Conservation (phyloP, 2,329 filamentous ascomycete genomes). For the Ceratocystis destructans region DNA sequence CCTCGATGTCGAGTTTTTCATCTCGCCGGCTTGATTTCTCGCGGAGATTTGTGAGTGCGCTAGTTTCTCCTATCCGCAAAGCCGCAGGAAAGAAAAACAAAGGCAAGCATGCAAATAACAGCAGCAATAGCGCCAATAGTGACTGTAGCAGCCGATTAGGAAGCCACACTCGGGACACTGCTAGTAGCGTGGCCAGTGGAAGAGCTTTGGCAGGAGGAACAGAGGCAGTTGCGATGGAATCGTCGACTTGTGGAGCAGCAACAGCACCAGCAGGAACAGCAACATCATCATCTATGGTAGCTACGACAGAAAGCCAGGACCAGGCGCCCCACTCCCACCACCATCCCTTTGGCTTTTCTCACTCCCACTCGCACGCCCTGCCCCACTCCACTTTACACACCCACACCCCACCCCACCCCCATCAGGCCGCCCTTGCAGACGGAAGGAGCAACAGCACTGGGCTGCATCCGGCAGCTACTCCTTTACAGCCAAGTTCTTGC, state of each 20-base stretch:
- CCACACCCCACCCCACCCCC: background rate
- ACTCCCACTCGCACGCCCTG: background rate
- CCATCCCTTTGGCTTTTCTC: background rate
- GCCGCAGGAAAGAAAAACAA: background rate
- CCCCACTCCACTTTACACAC: background rate
- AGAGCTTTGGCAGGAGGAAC: background rate
- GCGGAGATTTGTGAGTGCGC: constrained; percentile 7
- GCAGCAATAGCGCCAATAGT: background rate
- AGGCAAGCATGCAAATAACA: background rate
- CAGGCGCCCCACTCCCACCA: background rate
- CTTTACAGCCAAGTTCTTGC: background rate
- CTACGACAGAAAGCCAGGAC: background rate
- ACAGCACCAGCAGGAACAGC: background rate
- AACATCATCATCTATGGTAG: too few relatives aligned
- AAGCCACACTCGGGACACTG: background rate
- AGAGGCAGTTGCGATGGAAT: background rate
- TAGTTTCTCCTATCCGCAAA: constrained; percentile 10
- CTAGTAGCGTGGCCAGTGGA: background rate
- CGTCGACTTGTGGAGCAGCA: background rate
- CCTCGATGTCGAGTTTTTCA: background rate
- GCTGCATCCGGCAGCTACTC: constrained; percentile 2
- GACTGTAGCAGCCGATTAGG: background rate
- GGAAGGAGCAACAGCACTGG: constrained; percentile 2
- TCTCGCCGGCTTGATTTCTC: constrained; percentile 10
- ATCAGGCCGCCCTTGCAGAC: background rate